Conservation (phyloP, 306 rosid genomes). For the Pyrus bretschneideri region DNA sequence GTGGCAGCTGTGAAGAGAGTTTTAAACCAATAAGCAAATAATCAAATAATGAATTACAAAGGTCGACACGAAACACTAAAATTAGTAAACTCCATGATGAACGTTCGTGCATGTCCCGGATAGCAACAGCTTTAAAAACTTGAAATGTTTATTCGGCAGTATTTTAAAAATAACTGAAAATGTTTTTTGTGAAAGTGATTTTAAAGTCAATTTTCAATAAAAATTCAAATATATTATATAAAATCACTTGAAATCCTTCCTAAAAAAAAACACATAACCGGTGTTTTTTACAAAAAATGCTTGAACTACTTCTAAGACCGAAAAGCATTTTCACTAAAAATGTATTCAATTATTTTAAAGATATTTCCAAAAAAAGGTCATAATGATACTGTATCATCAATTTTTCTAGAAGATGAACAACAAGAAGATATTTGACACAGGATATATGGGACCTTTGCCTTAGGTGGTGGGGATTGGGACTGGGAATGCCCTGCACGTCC, state of each 20-base stretch:
- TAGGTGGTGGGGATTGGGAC: too few relatives aligned
- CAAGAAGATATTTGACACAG: background rate
- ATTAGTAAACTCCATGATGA: background rate
- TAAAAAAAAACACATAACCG: rapidly evolving
- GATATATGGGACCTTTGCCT: background rate
- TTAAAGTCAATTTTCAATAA: too few relatives aligned
- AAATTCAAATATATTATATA: too few relatives aligned
- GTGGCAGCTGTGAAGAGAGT: background rate
- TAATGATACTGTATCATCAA: too few relatives aligned
- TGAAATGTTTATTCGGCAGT: too few relatives aligned
- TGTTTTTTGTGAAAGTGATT: too few relatives aligned
- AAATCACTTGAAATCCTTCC: too few relatives aligned
- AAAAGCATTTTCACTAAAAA: too few relatives aligned
- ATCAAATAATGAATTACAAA: background rate
- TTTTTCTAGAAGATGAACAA: too few relatives aligned
- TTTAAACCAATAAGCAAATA: background rate
- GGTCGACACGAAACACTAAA: background rate
- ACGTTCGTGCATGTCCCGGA: background rate
- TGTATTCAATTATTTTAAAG: rapidly evolving
- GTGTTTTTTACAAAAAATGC: too few relatives aligned
- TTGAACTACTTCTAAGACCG: rapidly evolving
- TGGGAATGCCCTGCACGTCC: background rate
- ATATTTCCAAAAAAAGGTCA: too few relatives aligned
- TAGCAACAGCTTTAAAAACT: background rate
- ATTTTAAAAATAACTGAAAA: too few relatives aligned